Evolutionary conservation across 1,284 basidiomycete species (phyloP), one percentile per base, ranked within the genome.

Genomic region (Laetiporus sulphureus): DNA sequence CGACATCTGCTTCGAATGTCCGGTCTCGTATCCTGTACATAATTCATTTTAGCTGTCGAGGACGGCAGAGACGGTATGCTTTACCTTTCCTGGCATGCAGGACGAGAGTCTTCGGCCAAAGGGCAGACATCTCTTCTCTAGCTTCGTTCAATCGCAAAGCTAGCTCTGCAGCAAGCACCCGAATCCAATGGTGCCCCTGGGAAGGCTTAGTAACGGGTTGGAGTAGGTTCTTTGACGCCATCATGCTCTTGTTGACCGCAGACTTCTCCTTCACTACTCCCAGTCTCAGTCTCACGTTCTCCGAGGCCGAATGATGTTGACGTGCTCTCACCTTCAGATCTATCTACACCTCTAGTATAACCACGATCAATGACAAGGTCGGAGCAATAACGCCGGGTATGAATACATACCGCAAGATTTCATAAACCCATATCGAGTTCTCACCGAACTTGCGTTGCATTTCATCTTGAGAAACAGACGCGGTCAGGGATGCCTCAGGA

Each of bases 31-130:
- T n/a, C 75, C 89, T 89, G 42, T 36, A 50, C 47, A 38, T 44
- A 32, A 18, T 24, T 23, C 15, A 20, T 15, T 20, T 24, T 35
- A 37, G 19, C 19, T 19, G 21, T 21, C 24, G 32, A 21, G 24
- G 33, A 13, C 20, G 40, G 42, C 20, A 32, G 32, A 19, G 15
- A 36, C 5, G 16, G 7, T 12, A 15, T 23, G 16, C 35, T 32
- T 11, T 46, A 81, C 87, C 77, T 72, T 82, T 79, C 21, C 86
- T 71, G 22, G 78, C 74, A 48, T 83, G 77, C 16, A 98, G 66
- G 7, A 88, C 90, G 29, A 99, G 68, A 0, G 88, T 89, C 63
- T 91, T 97, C 0, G 95, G 95, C 93, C 94, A 98, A 15, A 97
- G 60, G 24, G 83, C 82, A 0, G 84, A 79, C 16, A 74, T 73